Evolutionary conservation across 805 yeast genomes (phyloP), one percentile per base, ranked within the genome.

Genomic region (Saturnispora hagleri): DNA sequence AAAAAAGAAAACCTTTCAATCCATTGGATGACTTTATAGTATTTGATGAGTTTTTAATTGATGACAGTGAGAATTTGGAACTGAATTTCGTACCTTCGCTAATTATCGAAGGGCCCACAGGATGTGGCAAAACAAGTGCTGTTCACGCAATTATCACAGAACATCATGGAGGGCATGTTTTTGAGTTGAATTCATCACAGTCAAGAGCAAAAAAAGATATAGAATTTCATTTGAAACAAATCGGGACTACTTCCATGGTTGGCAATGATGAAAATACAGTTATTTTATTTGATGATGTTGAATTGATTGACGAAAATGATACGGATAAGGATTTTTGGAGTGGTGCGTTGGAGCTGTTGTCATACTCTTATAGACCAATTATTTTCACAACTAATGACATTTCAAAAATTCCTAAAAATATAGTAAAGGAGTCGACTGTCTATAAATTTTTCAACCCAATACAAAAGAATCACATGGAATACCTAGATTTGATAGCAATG

Each of bases 231-330:
- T 71, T 91, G 38, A 81, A 76, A 47, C 97, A 95, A 60, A 76
- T 89, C 50, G 81, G 91, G 51, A 90, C 96, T 4, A 85, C 95
- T 0, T 89, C 88, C 54, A 70, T 85, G 46, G 90, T 91, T 2
- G 87, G 84, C 56, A 70, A 53, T 13, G 40, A 48, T 20, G 59
- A 59, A 43, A 74, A 79, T 53, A 89, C 91, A 7, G 69, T 89
- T 5, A 82, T 93, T 4, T 66, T 93, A 34, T 73, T 91, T 52
- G 96, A 90, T 58, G 97, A 91, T 60, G 90, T 86, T 41, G 96
- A 91, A 62, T 71, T 87, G 10, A 64, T 90, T 18, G 88, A 84
- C 60, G 88, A 80, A 50, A 80, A 76, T 41, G 80, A 77, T 33
- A 20, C 33, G 4, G 98, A 93, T 60, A 79, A 77, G 52, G 80